Conservation (phyloP, 805 yeast species). For the Candida arabinofermentans region DNA sequence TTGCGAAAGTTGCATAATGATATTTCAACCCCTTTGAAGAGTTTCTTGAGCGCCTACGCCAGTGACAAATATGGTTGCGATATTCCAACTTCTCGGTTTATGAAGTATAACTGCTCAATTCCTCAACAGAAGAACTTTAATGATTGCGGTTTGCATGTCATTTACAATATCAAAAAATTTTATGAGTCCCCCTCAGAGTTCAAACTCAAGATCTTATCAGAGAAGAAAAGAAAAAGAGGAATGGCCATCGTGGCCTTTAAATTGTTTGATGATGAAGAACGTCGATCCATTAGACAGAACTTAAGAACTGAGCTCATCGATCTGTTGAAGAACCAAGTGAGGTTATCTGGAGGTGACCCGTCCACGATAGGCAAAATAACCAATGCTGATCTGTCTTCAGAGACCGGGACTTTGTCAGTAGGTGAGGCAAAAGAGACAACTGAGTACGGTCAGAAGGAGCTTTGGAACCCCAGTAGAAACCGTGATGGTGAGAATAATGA, state of each 20-base stretch:
- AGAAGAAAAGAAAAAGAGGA: conserved; percentile 12
- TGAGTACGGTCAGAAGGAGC: neutral
- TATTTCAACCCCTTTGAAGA: conserved; percentile 48
- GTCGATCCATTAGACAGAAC: conserved; percentile 20
- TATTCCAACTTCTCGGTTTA: conserved; percentile 44
- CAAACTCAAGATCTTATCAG: conserved; percentile 14
- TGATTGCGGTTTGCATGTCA: conserved; percentile 93
- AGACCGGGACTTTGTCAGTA: neutral
- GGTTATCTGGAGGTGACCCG: conserved; percentile 19
- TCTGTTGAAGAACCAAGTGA: conserved; percentile 26
- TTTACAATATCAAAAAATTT: conserved; percentile 64
- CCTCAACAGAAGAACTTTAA: conserved; percentile 86
- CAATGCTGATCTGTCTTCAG: conserved; percentile 2
- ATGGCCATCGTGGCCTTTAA: conserved; percentile 9
- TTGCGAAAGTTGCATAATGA: conserved; percentile 54
- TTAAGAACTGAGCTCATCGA: conserved; percentile 23
- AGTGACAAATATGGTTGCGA: conserved; percentile 52
- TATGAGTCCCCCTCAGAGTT: conserved; percentile 46
- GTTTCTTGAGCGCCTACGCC: conserved; percentile 65
- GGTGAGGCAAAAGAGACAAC: neutral
- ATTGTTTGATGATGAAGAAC: conserved; percentile 26
- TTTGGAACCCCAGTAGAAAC: too few species aligned
- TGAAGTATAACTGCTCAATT: conserved; percentile 36
- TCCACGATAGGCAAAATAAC: conserved; percentile 23
- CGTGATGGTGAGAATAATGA: neutral